Evolutionary conservation across 257 asterid species (phyloP), one percentile per base, ranked within the genome.

Genomic region (Nicotiana sylvestris): DNA sequence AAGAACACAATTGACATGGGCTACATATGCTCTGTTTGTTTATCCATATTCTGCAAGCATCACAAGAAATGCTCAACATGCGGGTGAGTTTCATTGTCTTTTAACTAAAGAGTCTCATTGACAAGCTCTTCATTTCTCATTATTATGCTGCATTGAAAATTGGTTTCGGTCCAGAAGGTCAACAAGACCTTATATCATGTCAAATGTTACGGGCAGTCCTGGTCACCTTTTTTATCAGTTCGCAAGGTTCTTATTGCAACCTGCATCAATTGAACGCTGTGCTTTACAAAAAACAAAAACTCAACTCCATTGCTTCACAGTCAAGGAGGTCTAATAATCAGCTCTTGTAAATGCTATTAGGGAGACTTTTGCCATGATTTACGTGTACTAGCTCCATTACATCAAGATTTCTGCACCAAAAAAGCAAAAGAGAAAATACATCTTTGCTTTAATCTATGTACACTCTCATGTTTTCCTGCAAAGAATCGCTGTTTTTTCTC

Each of bases 1-100:
- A 95, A 95, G 82, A 91, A 83, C 83, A 95, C 99, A 56, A 95
- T 93, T 11, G 98, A 93, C 83, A 91, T 91, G 97, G 99, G 98
- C 85, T 95, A 85, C 87, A 95, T 95, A 83, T 95, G 99, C 86
- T 95, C 97, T 1, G 99, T 95, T 86, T 95, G 98, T 85, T 84
- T 95, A 82, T 95, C 99, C 13, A 95, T 93, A 80, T 95, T 95
- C 92, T 95, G 99, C 91, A 87, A 89, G 92, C 93, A 90, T 90
- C 98, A 92, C 86, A 91, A 92, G 89, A 90, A 91, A 82, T 95
- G 98, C 88, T 91, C 98, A 17, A 95, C 97, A 66, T 95, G 98
- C 66, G 99, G 99, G 98, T 95, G 81, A 89, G 97, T 87, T 56
- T 51, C 87, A 30, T n/a, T 60, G 9, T n/a, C 76, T 60, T 69